A percentile compares a stretch with the other conserved stretches of the same genome.
Conservation (phyloP, 768 basidiomycete genomes). For the Royoungia palumana region DNA sequence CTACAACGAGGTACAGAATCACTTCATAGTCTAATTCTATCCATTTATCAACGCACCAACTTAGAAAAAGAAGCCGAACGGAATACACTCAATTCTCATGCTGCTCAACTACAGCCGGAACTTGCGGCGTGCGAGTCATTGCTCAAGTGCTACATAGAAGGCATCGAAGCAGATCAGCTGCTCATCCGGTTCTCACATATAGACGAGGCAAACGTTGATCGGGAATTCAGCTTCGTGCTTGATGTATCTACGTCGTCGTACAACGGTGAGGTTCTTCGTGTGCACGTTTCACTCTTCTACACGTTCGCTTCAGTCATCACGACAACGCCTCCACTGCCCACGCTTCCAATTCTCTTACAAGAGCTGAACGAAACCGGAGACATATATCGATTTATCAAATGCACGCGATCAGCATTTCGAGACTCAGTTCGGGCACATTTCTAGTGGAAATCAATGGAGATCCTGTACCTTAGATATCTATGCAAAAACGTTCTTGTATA, state of each 20-base stretch:
- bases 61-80: conserved; percentile 70
- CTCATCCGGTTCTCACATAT: conserved; percentile 70
- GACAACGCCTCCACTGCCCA: conserved; percentile 65
- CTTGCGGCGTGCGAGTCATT: conserved; percentile 52
- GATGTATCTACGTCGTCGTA: conserved; percentile 63
- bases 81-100: conserved; percentile 50
- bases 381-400: conserved; percentile 67
- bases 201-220: conserved; percentile 52
- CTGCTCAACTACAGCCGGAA: conserved; percentile 51
- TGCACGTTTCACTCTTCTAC: not conserved
- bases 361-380: conserved; percentile 69
- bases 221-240: conserved; percentile 73
- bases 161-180: conserved; percentile 67
- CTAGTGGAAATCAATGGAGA: not conserved
- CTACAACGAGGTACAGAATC: conserved; percentile 56
- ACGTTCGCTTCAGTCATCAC: conserved; percentile 59
- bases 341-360: conserved; percentile 64
- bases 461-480: not conserved
- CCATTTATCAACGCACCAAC: not conserved
- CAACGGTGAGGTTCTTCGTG: conserved; percentile 48
- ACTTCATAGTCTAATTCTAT: not conserved
- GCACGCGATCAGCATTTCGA: conserved; percentile 55
- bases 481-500: not conserved
- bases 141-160: conserved; percentile 70
- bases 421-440: conserved; percentile 13